Conservation (phyloP, 1,284 basidiomycete genomes). For the Flammula alnicola region DNA sequence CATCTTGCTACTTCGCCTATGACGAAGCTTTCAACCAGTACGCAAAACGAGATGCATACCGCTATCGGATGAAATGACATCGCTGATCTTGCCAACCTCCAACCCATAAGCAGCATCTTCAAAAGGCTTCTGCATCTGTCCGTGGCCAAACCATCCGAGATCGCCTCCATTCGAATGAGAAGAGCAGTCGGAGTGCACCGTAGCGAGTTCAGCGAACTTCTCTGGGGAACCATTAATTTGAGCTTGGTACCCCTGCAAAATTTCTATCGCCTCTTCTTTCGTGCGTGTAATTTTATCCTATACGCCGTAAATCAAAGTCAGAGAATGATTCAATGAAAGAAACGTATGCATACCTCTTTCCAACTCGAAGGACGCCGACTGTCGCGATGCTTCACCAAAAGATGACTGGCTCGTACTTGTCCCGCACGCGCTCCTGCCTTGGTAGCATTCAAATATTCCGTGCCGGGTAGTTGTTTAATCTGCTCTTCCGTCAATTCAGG, state of each 20-base stretch:
- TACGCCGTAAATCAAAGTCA: neutral
- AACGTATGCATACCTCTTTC: constrained; percentile 75
- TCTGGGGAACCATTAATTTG: constrained; percentile 64
- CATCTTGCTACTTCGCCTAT: neutral
- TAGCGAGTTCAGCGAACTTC: constrained; percentile 80
- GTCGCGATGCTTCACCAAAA: constrained; percentile 91
- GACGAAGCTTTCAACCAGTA: constrained; percentile 67
- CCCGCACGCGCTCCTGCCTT: constrained; percentile 37
- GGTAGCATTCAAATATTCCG: constrained; percentile 50
- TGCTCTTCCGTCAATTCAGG: constrained; percentile 66
- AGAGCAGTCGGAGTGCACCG: constrained; percentile 84
- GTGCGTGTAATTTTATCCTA: constrained; percentile 85
- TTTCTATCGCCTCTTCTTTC: constrained; percentile 87
- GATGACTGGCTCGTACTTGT: constrained; percentile 91
- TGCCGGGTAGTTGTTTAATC: constrained; percentile 72
- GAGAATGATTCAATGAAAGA: neutral
- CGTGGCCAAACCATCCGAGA: constrained; percentile 83
- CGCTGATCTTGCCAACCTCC: constrained; percentile 84
- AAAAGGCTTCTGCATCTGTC: constrained; percentile 98
- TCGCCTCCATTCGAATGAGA: constrained; percentile 84
- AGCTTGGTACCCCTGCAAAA: constrained; percentile 67
- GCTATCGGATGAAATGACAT: constrained; percentile 88
- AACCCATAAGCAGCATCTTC: constrained; percentile 90
- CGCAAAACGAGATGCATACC: constrained; percentile 96
- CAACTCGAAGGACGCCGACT: constrained; percentile 90